Evolutionary conservation across 441 rosid species (phyloP).

Genomic region (Populus hybrid): DNA sequence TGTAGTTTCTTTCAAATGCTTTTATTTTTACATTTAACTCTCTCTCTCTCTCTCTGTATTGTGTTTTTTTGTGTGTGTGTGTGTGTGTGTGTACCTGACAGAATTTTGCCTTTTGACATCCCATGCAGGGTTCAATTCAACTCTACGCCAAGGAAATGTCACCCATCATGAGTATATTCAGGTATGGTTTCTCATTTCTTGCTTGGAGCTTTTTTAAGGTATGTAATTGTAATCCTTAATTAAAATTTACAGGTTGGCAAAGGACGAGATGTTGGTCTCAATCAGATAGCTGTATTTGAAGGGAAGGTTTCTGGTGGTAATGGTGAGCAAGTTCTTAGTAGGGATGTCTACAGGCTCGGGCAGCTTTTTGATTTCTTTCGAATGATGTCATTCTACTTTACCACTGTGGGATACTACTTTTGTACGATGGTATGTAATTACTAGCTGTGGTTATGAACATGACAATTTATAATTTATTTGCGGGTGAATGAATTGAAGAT

Average conservation of each 20-base stretch:
- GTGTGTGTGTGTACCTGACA: background rate
- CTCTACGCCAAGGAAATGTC: constrained; percentile 96
- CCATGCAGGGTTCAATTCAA: constrained; percentile 86
- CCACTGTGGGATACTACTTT: constrained; percentile 93
- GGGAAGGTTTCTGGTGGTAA: constrained; percentile 99
- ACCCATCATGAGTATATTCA: constrained; percentile 99
- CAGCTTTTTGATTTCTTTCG: constrained; percentile 98
- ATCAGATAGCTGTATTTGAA: constrained; percentile 98
- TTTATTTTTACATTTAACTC: background rate
- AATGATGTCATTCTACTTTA: constrained; percentile 98
- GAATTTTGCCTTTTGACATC: background rate
- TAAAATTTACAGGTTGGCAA: constrained; percentile 81
- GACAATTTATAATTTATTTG: background rate
- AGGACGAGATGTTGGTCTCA: constrained; percentile 99
- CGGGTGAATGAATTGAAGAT: background rate
- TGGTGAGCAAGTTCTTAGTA: constrained; percentile 99
- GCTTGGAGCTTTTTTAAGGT: constrained; percentile 7
- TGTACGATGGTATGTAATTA: constrained; percentile 86
- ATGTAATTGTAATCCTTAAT: constrained; percentile 14
- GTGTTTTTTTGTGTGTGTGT: no score
- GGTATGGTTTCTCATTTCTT: constrained; percentile 37
- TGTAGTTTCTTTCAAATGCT: background rate
- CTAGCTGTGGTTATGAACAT: background rate
- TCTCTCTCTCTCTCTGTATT: background rate
- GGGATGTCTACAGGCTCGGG: constrained; percentile 98